Evolutionary conservation across 2,329 filamentous ascomycete species (phyloP).

Genomic region (Nigrospora osmanthi): DNA sequence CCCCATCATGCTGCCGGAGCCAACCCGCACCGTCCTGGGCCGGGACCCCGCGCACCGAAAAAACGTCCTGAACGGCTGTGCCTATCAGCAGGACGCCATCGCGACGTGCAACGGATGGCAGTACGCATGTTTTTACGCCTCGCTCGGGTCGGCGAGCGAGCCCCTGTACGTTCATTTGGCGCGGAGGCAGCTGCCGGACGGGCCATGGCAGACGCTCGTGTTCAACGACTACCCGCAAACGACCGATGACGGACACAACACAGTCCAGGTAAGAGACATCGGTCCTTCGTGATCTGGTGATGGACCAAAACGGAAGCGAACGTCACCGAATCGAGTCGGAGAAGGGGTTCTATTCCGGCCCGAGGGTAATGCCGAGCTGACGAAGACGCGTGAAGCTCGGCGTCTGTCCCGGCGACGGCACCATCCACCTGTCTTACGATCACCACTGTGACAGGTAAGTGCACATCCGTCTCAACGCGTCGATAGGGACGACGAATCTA

Average conservation of each 20-base stretch:
- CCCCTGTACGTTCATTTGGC: constrained; percentile 36
- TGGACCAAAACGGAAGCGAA: neutral
- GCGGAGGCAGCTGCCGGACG: constrained; percentile 30
- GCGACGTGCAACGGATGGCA: constrained; percentile 39
- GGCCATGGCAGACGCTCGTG: constrained; percentile 35
- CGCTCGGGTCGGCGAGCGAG: constrained; percentile 11
- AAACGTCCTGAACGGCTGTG: constrained; percentile 34
- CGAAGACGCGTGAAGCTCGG: constrained; percentile 23
- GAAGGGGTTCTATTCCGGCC: no score
- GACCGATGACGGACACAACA: constrained; percentile 43
- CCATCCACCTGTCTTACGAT: constrained; percentile 45
- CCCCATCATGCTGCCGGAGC: constrained; percentile 18
- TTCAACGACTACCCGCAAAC: constrained; percentile 42
- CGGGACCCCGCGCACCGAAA: constrained; percentile 25
- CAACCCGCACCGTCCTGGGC: constrained; percentile 23
- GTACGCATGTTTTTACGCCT: constrained; percentile 37
- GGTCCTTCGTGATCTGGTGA: neutral
- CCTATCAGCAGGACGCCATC: constrained; percentile 40
- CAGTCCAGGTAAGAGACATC: constrained; percentile 29
- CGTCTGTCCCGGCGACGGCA: constrained; percentile 39
- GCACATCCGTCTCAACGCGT: constrained; percentile 1
- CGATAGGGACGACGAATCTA: neutral
- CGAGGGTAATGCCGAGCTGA: neutral
- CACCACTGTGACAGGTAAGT: constrained; percentile 35
- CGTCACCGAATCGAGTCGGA: no score